Evolutionary conservation across 495 filamentous ascomycete genomes (phyloP).

Genomic region (Aspergillus campestris): DNA sequence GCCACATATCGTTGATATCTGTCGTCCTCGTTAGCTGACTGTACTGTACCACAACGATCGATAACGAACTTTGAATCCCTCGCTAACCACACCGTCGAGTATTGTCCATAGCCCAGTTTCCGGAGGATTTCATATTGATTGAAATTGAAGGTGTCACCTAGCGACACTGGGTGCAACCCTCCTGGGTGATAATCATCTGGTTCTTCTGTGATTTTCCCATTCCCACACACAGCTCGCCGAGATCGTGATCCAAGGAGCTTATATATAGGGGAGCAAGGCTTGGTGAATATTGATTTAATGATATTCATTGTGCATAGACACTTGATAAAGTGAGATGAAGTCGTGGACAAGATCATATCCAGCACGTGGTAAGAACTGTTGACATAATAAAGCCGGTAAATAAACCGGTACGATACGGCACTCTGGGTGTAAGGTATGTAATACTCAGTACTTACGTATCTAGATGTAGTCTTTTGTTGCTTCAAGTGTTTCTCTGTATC

Average conservation of each 20-base stretch:
- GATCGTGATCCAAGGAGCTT: constrained; percentile 2
- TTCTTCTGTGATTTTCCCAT: constrained; percentile 44
- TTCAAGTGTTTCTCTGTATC: no score
- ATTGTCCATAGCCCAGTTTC: constrained; percentile 87
- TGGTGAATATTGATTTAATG: constrained; percentile 5
- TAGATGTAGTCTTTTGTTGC: no score
- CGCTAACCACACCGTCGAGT: constrained; percentile 77
- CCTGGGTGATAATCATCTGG: constrained; percentile 72
- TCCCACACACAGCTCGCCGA: constrained; percentile 44
- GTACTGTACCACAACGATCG: neutral
- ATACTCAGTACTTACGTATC: no score
- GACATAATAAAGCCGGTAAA: no score
- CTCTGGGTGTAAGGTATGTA: no score
- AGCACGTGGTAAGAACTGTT: no score
- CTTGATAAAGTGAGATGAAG: no score
- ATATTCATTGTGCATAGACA: no score
- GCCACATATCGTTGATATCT: constrained; percentile 18
- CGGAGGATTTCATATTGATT: constrained; percentile 75
- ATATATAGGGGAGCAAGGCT: neutral
- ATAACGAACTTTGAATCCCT: constrained; percentile 22
- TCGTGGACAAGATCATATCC: no score
- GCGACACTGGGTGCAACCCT: constrained; percentile 72
- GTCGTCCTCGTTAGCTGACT: constrained; percentile 2
- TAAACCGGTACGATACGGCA: no score
- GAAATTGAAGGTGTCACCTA: constrained; percentile 79